Evolutionary conservation across 2,329 filamentous ascomycete species (phyloP).

Genomic region (Iodosphaeria phyllophila): DNA sequence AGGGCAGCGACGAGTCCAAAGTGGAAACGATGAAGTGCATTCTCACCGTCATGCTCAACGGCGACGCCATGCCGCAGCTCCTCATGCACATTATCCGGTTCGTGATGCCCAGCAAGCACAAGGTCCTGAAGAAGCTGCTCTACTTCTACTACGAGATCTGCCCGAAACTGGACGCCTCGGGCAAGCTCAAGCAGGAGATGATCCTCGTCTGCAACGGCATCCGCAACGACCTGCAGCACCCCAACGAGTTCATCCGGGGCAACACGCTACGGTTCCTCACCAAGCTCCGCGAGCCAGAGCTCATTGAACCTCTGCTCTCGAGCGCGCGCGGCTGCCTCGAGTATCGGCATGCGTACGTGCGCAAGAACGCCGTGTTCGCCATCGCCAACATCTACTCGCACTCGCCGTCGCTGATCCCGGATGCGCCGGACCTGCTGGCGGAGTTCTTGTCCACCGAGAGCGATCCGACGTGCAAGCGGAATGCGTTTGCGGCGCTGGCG

Average conservation of each 20-base stretch:
- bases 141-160: slow-evolving; percentile 99
- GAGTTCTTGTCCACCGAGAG: slow-evolving; percentile 80
- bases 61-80: slow-evolving; percentile 83
- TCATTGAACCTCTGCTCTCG: slow-evolving; percentile 88
- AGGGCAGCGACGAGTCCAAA: slow-evolving; percentile 83
- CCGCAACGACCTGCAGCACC: slow-evolving; percentile 87
- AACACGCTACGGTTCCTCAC: slow-evolving; percentile 96
- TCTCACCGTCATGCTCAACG: slow-evolving; percentile 93
- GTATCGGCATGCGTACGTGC: slow-evolving; percentile 91
- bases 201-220: slow-evolving; percentile 98
- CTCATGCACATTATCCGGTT: slow-evolving; percentile 99
- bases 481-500: slow-evolving; percentile 82
- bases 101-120: slow-evolving; percentile 97
- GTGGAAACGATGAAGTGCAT: slow-evolving; percentile 94
- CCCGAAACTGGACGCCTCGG: slow-evolving; percentile 77
- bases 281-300: slow-evolving; percentile 87
- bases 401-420: slow-evolving; percentile 80
- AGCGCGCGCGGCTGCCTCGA: slow-evolving; percentile 85
- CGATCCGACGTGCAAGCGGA: slow-evolving; percentile 92
- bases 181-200: slow-evolving; percentile 99
- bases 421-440: slow-evolving; percentile 81
- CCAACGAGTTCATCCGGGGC: slow-evolving; percentile 95
- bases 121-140: slow-evolving; percentile 89
- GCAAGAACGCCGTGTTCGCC: slow-evolving; percentile 95
- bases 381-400: slow-evolving; percentile 84